A percentile compares a stretch with the other conserved stretches of the same genome.
Conservation (phyloP, 805 yeast genomes). For the Barnettozyma pratensis region DNA sequence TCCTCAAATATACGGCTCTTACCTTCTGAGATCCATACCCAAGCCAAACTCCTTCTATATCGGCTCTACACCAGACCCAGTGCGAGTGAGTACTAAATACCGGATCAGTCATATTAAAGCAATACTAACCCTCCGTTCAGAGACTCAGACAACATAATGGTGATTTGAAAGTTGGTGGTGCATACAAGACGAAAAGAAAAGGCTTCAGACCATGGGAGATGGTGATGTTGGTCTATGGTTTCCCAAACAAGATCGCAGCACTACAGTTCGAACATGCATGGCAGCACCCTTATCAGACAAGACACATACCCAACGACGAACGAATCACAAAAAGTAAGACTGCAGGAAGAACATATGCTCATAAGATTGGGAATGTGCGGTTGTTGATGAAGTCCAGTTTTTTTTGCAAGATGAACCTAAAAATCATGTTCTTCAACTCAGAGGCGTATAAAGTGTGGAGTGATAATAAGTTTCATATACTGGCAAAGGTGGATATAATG, state of each 20-base stretch:
- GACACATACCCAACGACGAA: conserved; percentile 43
- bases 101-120: background rate
- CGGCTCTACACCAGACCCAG: conserved; percentile 81
- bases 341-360: conserved; percentile 38
- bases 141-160: conserved; percentile 81
- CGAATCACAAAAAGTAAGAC: conserved; percentile 35
- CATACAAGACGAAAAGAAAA: conserved; percentile 52
- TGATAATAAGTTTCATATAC: conserved; percentile 17
- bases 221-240: conserved; percentile 59
- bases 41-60: conserved; percentile 60
- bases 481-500: conserved; percentile 5
- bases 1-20: conserved; percentile 61
- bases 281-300: conserved; percentile 66
- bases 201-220: conserved; percentile 74
- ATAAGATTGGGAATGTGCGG: conserved; percentile 43
- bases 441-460: conserved; percentile 21
- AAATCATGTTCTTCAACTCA: conserved; percentile 39
- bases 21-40: conserved; percentile 56
- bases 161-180: conserved; percentile 67
- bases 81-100: conserved; percentile 28
- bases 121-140: conserved; percentile 7
- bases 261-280: conserved; percentile 79
- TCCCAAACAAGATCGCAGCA: conserved; percentile 64
- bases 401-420: conserved; percentile 41
- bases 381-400: conserved; percentile 37